Percentiles rank a stretch among this genome's conserved stretches.
Evolutionary conservation across 1,284 basidiomycete species (phyloP).

Genomic region (Cutaneotrichosporon dermatis): DNA sequence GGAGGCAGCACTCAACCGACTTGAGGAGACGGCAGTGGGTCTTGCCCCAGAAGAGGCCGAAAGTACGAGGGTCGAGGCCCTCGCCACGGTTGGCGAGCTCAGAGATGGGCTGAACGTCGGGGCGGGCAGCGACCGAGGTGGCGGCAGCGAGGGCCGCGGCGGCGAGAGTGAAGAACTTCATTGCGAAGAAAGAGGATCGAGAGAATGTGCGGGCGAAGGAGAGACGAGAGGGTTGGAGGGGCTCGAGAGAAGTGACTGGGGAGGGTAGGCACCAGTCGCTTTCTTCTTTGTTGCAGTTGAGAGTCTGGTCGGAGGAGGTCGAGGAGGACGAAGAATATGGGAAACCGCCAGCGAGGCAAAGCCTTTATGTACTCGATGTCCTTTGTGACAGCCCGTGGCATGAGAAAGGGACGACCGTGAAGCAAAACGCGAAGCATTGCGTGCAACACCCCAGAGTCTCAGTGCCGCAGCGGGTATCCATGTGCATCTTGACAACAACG

Average conservation of each 20-base stretch:
- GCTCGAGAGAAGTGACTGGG: background rate
- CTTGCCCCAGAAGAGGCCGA: background rate
- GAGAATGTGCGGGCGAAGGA: background rate
- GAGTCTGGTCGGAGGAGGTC: background rate
- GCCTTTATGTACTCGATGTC: no score
- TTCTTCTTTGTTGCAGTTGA: background rate
- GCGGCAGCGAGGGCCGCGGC: background rate
- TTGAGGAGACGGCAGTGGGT: conserved; percentile 4
- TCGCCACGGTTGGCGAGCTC: conserved; percentile 2
- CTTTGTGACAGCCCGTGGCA: no score
- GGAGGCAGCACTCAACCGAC: conserved; percentile 10
- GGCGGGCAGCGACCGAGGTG: background rate
- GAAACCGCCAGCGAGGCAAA: no score
- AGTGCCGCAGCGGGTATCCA: no score
- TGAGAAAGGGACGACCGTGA: no score
- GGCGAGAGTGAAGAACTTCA: conserved; percentile 3
- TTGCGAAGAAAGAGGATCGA: background rate
- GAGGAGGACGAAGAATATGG: no score
- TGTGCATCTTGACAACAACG: no score
- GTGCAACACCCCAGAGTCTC: no score
- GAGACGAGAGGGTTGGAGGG: background rate
- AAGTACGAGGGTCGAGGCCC: conserved; percentile 1
- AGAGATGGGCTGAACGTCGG: conserved; percentile 2
- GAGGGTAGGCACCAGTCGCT: background rate
- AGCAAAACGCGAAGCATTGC: no score